Evolutionary conservation across 73 alveolate species (phyloP), one percentile per base, ranked within the genome.

Genomic region (Paramecium octaurelia): DNA sequence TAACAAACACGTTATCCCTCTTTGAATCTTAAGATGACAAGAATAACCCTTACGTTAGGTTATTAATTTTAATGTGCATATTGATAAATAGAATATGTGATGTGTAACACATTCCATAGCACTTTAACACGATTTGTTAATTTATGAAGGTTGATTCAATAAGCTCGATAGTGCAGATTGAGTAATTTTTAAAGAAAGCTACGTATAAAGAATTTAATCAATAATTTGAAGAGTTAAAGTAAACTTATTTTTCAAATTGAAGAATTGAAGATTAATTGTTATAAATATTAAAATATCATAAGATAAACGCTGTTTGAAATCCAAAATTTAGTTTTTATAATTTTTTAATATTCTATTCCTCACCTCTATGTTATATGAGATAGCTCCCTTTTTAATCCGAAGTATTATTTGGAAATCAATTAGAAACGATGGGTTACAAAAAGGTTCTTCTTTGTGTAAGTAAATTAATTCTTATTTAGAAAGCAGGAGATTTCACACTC

Each of bases 61-160:
- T 64, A 42, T 64, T 64, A 64, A 64, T 64, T 64, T 64, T 64
- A 10, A 64, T 64, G 83, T 64, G 83, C 46, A 64, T 64, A 64
- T 24, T 64, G 27, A 64, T 64, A 5, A 64, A 64, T 64, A 64
- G 83, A 64, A 64, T 64, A 29, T 64, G 83, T 64, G 83, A 64
- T 64, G 83, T 64, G 4, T 11, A 64, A 64, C 16, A 20, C 8
- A 12, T 64, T 64, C 48, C 48, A 1, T 23, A 64, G 2, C 83
- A 64, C 27, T 64, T 64, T 34, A 64, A 64, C 24, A 64, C 83
- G 2, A 6, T 64, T 2, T 64, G 44, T 29, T 64, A 27, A 64
- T 64, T 64, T 16, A 14, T 2, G 4, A 64, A 64, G 44, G 27
- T 10, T 24, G 23, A 64, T 64, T 27, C 38, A 24, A 34, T 64